These are phyloP conservation scores for Xylariaceae sp. DNA, from an alignment of 2,329 filamentous ascomycete genomes.

Conservation along the genomic window DNA sequence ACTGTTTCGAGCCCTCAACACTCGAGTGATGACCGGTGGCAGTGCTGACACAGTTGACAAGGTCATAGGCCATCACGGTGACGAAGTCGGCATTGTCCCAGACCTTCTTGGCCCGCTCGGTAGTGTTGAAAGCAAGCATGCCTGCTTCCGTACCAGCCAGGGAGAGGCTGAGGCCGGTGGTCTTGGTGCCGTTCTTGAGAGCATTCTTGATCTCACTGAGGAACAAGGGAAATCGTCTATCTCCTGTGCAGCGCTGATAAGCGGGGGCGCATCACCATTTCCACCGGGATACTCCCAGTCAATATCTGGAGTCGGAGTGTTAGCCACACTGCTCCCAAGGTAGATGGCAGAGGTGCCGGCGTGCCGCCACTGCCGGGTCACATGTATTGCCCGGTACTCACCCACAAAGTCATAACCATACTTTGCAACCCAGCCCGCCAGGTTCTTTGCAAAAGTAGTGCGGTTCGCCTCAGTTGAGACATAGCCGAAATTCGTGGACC, in stretches of 20 bases:
- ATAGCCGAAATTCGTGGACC: slow-evolving; percentile 4
- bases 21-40: slow-evolving; percentile 8
- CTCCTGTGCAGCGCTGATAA: slow-evolving; percentile 1
- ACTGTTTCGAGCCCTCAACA: background rate
- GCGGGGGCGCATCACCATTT: slow-evolving; percentile 4
- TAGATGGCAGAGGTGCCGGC: background rate
- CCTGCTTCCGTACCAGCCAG: slow-evolving; percentile 3
- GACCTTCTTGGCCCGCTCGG: background rate
- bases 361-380: background rate
- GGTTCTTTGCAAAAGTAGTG: slow-evolving; percentile 6
- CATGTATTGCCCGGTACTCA: slow-evolving; percentile 5
- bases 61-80: slow-evolving; percentile 14
- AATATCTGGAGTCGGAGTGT: slow-evolving; percentile 4
- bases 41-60: slow-evolving; percentile 9
- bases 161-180: slow-evolving; percentile 6
- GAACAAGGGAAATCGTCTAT: slow-evolving; percentile 9
- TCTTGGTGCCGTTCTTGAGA: background rate
- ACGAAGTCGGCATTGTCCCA: slow-evolving; percentile 12
- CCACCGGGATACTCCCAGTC: slow-evolving; percentile 17
- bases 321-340: background rate
- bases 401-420: slow-evolving; percentile 12
- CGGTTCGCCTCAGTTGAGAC: slow-evolving; percentile 5
- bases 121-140: slow-evolving; percentile 9
- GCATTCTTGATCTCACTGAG: slow-evolving; percentile 2
- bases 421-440: slow-evolving; percentile 5